These are phyloP conservation scores for Penicillium griseofulvum DNA, from an alignment of 2,329 filamentous ascomycete genomes.

Conservation along the genomic window DNA sequence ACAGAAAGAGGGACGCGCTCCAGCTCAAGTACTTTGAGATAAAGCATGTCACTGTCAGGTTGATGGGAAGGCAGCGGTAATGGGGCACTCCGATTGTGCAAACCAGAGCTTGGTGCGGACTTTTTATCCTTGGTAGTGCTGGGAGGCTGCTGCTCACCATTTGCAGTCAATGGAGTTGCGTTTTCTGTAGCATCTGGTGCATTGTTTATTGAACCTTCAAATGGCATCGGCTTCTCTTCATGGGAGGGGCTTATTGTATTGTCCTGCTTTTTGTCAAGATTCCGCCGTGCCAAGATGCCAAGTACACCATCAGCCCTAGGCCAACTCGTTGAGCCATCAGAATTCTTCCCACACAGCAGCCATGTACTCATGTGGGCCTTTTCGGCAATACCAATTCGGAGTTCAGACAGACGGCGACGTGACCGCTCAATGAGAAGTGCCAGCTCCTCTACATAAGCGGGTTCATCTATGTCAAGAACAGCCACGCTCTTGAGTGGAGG, in stretches of 20 bases:
- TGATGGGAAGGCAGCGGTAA: constrained; percentile 9
- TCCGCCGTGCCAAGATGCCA: constrained; percentile 25
- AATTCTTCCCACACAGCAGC: constrained; percentile 21
- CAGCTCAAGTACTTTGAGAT: constrained; percentile 69
- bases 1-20: constrained; percentile 73
- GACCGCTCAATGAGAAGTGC: constrained; percentile 72
- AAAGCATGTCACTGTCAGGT: constrained; percentile 49
- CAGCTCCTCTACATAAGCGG: constrained; percentile 82
- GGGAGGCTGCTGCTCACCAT: background rate
- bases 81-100: constrained; percentile 1
- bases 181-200: background rate
- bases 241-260: background rate
- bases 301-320: constrained; percentile 36
- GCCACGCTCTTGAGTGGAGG: constrained; percentile 71
- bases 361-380: constrained; percentile 27
- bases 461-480: constrained; percentile 77
- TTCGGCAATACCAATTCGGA: constrained; percentile 69
- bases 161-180: background rate
- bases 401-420: constrained; percentile 62
- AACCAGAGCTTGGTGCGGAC: background rate
- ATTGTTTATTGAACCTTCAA: background rate
- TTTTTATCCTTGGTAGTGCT: background rate
- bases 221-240: background rate
- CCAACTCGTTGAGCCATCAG: constrained; percentile 24
- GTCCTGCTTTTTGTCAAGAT: constrained; percentile 5